A percentile compares a stretch with the other conserved stretches of the same genome.
These are phyloP conservation scores for Parathielavia appendiculata DNA, from an alignment of 495 filamentous ascomycete species.

Conservation along the genomic window DNA sequence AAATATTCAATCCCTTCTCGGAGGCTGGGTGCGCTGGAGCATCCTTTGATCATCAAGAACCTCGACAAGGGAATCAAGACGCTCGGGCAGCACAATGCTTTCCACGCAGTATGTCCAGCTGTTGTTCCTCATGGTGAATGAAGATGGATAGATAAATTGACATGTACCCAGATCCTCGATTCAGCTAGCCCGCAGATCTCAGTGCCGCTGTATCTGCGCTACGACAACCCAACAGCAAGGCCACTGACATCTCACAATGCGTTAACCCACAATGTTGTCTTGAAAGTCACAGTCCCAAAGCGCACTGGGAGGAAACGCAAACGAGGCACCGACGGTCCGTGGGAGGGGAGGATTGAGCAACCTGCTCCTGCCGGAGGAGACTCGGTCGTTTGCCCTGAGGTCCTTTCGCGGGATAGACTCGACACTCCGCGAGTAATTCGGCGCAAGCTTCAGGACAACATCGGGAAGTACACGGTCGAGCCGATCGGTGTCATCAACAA, in stretches of 20 bases:
- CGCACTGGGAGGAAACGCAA: constrained; percentile 80
- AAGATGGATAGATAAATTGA: not conserved
- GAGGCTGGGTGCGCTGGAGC: constrained; percentile 72
- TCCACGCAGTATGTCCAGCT: constrained; percentile 54
- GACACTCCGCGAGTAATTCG: constrained; percentile 49
- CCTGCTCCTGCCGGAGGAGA: constrained; percentile 18
- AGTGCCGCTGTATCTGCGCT: constrained; percentile 64
- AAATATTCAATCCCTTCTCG: constrained; percentile 53
- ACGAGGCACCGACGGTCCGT: constrained; percentile 63
- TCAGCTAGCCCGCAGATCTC: constrained; percentile 36
- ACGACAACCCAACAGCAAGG: constrained; percentile 69
- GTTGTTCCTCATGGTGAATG: constrained; percentile 2
- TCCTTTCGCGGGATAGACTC: constrained; percentile 38
- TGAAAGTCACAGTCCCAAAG: constrained; percentile 84
- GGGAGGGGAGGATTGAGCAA: constrained; percentile 32
- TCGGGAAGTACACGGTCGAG: constrained; percentile 61
- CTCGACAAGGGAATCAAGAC: constrained; percentile 76
- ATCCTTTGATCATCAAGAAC: constrained; percentile 79
- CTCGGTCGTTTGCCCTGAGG: constrained; percentile 3
- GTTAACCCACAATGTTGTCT: constrained; percentile 69
- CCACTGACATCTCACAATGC: constrained; percentile 67
- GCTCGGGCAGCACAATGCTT: constrained; percentile 60
- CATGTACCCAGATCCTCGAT: constrained; percentile 31
- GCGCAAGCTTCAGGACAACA: constrained; percentile 66
- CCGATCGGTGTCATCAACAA: constrained; percentile 65